phyloP scores from a whole-genome alignment of 208 protist species.

The Crithidia brevicula region DNA sequence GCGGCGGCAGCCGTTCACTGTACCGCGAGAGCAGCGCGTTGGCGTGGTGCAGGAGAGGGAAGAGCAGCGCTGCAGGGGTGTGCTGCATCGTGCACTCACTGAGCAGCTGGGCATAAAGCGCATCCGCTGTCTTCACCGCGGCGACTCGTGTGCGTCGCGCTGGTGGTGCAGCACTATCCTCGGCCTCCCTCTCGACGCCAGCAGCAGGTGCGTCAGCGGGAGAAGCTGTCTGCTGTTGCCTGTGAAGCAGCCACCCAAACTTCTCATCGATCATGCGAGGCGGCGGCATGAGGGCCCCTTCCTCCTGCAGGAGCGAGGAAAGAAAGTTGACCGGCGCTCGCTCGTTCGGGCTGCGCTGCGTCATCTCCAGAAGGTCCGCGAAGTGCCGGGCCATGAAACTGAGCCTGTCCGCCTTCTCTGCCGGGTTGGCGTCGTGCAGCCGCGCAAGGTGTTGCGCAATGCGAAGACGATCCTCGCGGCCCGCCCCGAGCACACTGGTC shows the following conservation, averaged over 20 bases:
- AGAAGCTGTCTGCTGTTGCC: neutral
- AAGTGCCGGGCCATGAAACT: constrained; percentile 17
- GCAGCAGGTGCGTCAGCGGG: neutral
- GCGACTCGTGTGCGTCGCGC: neutral
- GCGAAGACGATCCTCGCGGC: neutral
- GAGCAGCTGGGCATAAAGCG: constrained; percentile 5
- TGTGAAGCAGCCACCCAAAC: constrained; percentile 28
- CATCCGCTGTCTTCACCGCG: constrained; percentile 9
- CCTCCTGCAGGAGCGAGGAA: constrained; percentile 26
- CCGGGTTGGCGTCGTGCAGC: constrained; percentile 3
- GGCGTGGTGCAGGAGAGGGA: constrained; percentile 29
- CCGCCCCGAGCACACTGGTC: constrained; percentile 24
- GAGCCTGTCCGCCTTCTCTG: constrained; percentile 1
- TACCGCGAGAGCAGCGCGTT: constrained; percentile 34
- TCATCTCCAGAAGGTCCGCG: constrained; percentile 24
- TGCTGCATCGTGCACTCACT: neutral
- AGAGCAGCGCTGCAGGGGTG: constrained; percentile 1
- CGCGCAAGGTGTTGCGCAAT: constrained; percentile 5
- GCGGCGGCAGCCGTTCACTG: constrained; percentile 13
- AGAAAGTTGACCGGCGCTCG: constrained; percentile 31
- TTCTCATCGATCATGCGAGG: constrained; percentile 31
- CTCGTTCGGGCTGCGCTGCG: constrained; percentile 27
- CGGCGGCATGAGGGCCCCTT: constrained; percentile 29
- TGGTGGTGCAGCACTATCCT: no score
- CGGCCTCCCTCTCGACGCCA: neutral